Evolutionary conservation across 257 asterid genomes (phyloP), one percentile per base, ranked within the genome.

Genomic region (Nicotiana attenuata): DNA sequence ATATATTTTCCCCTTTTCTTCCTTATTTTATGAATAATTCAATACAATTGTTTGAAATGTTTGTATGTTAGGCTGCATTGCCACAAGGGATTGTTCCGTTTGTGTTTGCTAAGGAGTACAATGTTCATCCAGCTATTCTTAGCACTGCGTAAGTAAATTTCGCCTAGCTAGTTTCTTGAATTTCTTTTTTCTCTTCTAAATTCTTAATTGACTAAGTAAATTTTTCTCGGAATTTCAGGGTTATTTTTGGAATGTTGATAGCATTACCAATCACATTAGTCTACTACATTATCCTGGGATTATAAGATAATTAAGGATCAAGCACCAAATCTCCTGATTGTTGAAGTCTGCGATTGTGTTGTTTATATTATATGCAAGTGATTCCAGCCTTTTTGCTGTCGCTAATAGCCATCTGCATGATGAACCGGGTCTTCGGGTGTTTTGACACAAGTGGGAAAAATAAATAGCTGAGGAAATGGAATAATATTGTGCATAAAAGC

Each of bases 211-310:
- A 41, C 45, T 5, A 2, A 41, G n/a, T 20, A 5, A 3, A 19
- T 3, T 24, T 11, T 19, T 28, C 13, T 50, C 50, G n/a, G 10
- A 75, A 73, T 81, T 82, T 29, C 87, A 89, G 91, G 87, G 92
- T 86, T 20, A 89, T 89, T 20, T 90, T 91, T 47, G 94, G 94
- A 68, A 91, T 91, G 94, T 65, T 89, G 90, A 89, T 91, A n/a
- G 92, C 94, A 4, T 76, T 91, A n/a, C 94, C 94, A 31, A 91
- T 91, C 80, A 91, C 94, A 1, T 56, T 91, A 45, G 90, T 91
- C 24, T 91, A 91, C 77, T 91, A 91, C 82, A 91, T 91, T 53
- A 20, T 91, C 78, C 91, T 91, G 26, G 94, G 94, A 65, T 85
- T 91, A 68, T 89, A 82, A 38, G 10, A 38, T 38, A 41, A 73